These are phyloP conservation scores for Crithidia expoeki DNA, from an alignment of 208 protist species.

Conservation along the genomic window DNA sequence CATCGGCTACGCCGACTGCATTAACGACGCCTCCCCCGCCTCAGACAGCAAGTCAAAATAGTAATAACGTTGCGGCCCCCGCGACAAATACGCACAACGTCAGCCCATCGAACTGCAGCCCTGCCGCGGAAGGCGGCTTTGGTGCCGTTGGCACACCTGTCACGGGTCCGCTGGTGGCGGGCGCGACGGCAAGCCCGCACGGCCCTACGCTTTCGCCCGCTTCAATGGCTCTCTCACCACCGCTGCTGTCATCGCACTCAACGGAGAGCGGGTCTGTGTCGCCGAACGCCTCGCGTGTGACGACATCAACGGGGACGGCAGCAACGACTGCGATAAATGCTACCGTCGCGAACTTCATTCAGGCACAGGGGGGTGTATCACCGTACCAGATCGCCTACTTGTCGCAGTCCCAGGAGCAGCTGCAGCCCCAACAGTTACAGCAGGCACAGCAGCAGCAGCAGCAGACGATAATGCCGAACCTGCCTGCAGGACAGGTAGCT, in stretches of 20 bases:
- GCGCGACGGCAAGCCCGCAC: background rate
- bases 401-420: background rate
- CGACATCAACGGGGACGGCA: too few species aligned
- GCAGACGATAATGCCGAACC: slow-evolving; percentile 4
- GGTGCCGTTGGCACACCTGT: slow-evolving; percentile 27
- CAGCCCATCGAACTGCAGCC: slow-evolving; percentile 7
- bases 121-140: slow-evolving; percentile 18
- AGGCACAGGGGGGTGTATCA: background rate
- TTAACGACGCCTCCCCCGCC: background rate
- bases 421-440: slow-evolving; percentile 1
- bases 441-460: background rate
- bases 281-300: slow-evolving; percentile 9
- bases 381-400: slow-evolving; percentile 1
- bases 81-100: slow-evolving; percentile 10
- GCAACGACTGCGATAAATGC: too few species aligned
- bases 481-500: background rate
- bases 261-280: slow-evolving; percentile 26
- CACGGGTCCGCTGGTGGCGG: background rate
- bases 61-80: background rate
- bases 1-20: background rate
- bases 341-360: background rate
- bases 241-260: slow-evolving; percentile 24
- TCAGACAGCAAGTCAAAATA: too few species aligned
- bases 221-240: slow-evolving; percentile 27
- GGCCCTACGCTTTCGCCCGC: slow-evolving; percentile 3